Base-by-base conservation (phyloP, 148 eudicot genomes). In the Cornus controversa region DNA sequence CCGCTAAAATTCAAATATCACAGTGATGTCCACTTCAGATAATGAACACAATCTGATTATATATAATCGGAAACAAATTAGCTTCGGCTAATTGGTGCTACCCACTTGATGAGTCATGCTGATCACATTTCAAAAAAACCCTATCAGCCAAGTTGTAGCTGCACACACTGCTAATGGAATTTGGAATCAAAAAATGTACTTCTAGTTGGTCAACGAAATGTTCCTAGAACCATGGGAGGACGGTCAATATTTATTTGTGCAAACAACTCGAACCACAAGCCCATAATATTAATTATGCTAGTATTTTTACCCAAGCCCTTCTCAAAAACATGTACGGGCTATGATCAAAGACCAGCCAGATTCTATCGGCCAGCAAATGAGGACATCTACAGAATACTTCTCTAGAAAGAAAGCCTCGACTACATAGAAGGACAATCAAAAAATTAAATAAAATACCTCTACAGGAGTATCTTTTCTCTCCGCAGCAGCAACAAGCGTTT, bases 401-500 rank as follows among this genome's bases (percentile, higher is more conserved):
- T n/a, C 8, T 54, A 54, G 4, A 40, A 40, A 40, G 45, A 40
- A 40, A 40, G 10, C 45, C 8, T 40, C 57, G 7, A 13, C 20
- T 11, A 50, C 20, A 22, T 5, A 10, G 2, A 20, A 24, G 50
- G 15, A 34, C 23, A 16, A 47, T 25, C 29, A 20, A 18, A 60
- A 20, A 60, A 22, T 18, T 18, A 14, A 47, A 28, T 47, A 69
- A 62, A 71, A 58, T 82, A 95, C 99, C 99, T 95, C 97, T 75
- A 90, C 81, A 9, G 93, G 96, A 73, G 97, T 90, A 78, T 93
- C 93, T 85, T 88, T 93, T 84, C 90, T 89, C 80, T 95, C 99
- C 50, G 99, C 96, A 74, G 99, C 99, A 89, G 96, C 96, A 84
- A 93, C 92, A 75, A 95, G 97, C 67, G 99, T 95, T 83, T 93